A percentile compares a stretch with the other conserved stretches of the same genome.
These are phyloP conservation scores for Starmera quercuum DNA, from an alignment of 805 yeast species.

Conservation along the genomic window DNA sequence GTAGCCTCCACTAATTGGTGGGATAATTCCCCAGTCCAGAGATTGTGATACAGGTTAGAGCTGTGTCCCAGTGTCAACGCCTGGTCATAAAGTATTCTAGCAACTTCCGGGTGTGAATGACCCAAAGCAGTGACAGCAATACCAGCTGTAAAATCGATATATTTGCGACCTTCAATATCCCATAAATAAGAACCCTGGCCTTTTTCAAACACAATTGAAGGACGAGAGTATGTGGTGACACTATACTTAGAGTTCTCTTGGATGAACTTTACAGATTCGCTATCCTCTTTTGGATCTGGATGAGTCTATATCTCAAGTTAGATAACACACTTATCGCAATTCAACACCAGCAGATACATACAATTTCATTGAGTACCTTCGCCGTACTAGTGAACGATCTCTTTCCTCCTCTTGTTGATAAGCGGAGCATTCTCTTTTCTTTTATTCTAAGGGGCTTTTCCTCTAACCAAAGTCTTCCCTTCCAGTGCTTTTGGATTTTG, in stretches of 20 bases:
- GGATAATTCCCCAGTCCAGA: constrained; percentile 76
- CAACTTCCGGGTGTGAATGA: constrained; percentile 69
- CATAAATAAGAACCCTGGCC: constrained; percentile 78
- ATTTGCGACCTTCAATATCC: constrained; percentile 73
- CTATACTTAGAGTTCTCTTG: constrained; percentile 31
- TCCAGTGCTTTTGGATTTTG: too few species aligned
- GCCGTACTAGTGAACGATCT: constrained; percentile 6
- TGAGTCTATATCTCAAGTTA: constrained; percentile 2
- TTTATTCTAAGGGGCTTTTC: too few species aligned
- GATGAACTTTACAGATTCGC: constrained; percentile 31
- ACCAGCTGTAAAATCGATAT: constrained; percentile 90
- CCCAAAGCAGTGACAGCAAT: constrained; percentile 97
- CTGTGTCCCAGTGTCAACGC: constrained; percentile 68
- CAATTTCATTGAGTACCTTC: not conserved
- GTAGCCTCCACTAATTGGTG: constrained; percentile 66
- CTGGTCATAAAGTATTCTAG: constrained; percentile 68
- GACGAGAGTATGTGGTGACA: constrained; percentile 77
- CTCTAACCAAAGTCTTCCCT: too few species aligned
- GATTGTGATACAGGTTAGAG: constrained; percentile 79
- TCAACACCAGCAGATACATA: not conserved
- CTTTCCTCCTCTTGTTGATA: not conserved
- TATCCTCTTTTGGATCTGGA: constrained; percentile 9
- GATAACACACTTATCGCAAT: not conserved
- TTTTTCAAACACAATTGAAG: constrained; percentile 65
- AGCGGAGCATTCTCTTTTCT: constrained; percentile 5